A percentile compares a stretch with the other conserved stretches of the same genome.
Evolutionary conservation across 2,329 filamentous ascomycete genomes (phyloP).

Genomic region (Metarhizium brunneum): DNA sequence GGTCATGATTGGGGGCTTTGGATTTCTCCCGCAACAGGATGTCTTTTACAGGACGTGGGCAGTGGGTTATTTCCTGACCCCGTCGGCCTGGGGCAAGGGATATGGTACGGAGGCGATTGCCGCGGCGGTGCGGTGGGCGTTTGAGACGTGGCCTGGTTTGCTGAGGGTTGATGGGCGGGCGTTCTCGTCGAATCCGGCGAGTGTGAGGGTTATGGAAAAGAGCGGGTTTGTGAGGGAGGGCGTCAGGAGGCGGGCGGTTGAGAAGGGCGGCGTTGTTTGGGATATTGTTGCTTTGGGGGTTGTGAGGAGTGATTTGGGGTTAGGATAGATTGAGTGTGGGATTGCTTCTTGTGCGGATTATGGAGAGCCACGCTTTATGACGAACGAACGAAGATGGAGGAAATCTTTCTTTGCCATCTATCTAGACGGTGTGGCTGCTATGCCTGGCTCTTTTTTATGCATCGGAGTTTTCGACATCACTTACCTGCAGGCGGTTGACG

Average conservation of each 20-base stretch:
- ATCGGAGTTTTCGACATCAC: too few species aligned
- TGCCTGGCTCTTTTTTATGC: too few species aligned
- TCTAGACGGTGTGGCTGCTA: too few species aligned
- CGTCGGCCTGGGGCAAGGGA: conserved; percentile 20
- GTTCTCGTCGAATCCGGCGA: conserved; percentile 30
- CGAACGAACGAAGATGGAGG: too few species aligned
- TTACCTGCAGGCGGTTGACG: too few species aligned
- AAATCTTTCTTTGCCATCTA: too few species aligned
- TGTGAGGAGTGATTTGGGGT: conserved; percentile 23
- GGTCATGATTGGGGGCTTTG: conserved; percentile 29
- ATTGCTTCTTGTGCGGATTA: not conserved
- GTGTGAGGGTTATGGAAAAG: conserved; percentile 31
- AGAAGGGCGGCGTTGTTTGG: conserved; percentile 30
- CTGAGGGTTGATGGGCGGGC: conserved; percentile 19
- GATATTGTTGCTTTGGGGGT: conserved; percentile 30
- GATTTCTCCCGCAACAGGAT: conserved; percentile 25
- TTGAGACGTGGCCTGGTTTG: conserved; percentile 26
- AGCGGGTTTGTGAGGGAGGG: conserved; percentile 28
- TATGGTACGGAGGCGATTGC: conserved; percentile 30
- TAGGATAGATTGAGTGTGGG: not conserved
- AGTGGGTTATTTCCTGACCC: conserved; percentile 38
- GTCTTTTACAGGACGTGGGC: conserved; percentile 30
- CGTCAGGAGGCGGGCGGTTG: conserved; percentile 26
- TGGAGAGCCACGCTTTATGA: too few species aligned
- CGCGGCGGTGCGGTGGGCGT: conserved; percentile 33